Percentiles rank a stretch among this genome's conserved stretches.
Conservation (phyloP, 164 flowering plant genomes). For the Nymphaea thermarum region DNA sequence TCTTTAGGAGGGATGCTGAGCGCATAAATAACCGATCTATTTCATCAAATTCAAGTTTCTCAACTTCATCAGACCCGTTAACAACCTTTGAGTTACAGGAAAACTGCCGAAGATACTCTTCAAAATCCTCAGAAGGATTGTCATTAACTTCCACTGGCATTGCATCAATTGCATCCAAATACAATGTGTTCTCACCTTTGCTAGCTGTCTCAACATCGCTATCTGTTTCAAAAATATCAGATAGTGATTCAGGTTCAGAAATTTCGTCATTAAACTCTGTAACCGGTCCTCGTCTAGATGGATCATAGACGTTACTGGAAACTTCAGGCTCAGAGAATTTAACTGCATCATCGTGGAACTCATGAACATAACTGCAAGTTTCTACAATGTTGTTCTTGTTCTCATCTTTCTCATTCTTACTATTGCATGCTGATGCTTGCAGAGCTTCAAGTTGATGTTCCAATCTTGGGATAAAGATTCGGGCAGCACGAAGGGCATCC, state of each 20-base stretch:
- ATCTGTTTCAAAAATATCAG: conserved; percentile 90
- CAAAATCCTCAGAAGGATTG: conserved; percentile 48
- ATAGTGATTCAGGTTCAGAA: conserved; percentile 13
- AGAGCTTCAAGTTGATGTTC: conserved; percentile 71
- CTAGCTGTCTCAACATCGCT: conserved; percentile 17
- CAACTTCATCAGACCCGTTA: conserved; percentile 9
- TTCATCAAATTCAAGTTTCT: conserved; percentile 58
- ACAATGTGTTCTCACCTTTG: conserved; percentile 37
- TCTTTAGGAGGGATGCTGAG: conserved; percentile 66
- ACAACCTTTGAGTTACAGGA: conserved; percentile 30
- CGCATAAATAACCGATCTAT: conserved; percentile 63
- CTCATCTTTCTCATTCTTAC: conserved; percentile 9
- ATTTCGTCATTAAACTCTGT: not conserved
- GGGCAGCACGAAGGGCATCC: conserved; percentile 72
- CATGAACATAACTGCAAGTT: not conserved
- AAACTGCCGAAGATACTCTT: conserved; percentile 53
- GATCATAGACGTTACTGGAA: not conserved
- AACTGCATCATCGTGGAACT: conserved; percentile 2
- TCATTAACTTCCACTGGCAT: conserved; percentile 26
- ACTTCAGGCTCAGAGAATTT: conserved; percentile 57
- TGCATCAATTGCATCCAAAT: conserved; percentile 59
- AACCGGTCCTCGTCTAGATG: not conserved
- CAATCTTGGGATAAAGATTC: conserved; percentile 66
- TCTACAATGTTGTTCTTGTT: conserved; percentile 6
- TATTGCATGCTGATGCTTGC: conserved; percentile 24